A percentile compares a stretch with the other conserved stretches of the same genome.
Evolutionary conservation across 768 basidiomycete species (phyloP).

Genomic region (Gloeopeniophorella convolvens): DNA sequence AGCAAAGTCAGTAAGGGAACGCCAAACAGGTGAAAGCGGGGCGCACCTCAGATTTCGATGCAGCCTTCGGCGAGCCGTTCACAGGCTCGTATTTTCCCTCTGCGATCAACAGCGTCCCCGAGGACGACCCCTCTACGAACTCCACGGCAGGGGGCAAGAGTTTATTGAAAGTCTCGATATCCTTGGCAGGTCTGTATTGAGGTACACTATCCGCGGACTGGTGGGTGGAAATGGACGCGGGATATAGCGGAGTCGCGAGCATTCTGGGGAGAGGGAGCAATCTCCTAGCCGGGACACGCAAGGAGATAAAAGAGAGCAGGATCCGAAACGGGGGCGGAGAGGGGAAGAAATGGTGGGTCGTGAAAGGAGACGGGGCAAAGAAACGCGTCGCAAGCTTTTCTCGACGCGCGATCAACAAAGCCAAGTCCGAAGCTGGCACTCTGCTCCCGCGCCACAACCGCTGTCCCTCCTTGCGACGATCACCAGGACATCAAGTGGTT

Average conservation of each 20-base stretch:
- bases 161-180: conserved; percentile 69
- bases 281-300: neutral
- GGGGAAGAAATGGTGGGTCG: neutral
- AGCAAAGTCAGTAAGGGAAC: neutral
- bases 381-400: no score
- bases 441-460: no score
- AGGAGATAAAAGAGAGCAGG: neutral
- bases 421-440: no score
- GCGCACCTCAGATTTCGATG: conserved; percentile 42
- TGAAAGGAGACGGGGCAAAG: no score
- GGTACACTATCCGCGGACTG: conserved; percentile 46
- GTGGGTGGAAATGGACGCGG: conserved; percentile 44
- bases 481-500: no score
- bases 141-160: conserved; percentile 77
- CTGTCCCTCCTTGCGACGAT: no score
- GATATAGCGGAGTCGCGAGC: conserved; percentile 62
- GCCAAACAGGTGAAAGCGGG: neutral
- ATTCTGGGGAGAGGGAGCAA: conserved; percentile 33
- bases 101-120: conserved; percentile 61
- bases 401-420: no score
- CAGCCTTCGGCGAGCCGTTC: conserved; percentile 54
- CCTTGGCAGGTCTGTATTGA: conserved; percentile 60
- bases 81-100: conserved; percentile 80
- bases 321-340: neutral
- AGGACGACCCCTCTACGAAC: conserved; percentile 79